Base-by-base conservation (phyloP, 371 early-diverging fungal species). In the Syncephalastrum racemosum region DNA sequence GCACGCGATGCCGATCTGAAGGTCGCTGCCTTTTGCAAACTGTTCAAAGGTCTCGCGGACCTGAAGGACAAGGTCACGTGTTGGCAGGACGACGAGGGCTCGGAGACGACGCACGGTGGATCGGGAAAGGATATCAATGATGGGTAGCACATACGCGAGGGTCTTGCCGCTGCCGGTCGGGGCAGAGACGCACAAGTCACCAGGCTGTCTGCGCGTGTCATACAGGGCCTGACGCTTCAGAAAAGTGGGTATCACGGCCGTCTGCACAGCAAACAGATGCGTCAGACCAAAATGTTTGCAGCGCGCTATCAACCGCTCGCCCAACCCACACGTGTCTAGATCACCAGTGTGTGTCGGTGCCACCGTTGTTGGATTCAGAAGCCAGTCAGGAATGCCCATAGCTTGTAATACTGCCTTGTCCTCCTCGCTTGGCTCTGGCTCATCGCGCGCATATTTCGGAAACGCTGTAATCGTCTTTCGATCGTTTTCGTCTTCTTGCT, bases 121-220 rank as follows among this genome's bases (percentile, higher is more conserved):
- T 50, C 81, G 74, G 14, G 82, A 79, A 27, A 98, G 77, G 36
- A 86, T 83, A 44, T 72, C 92, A 19, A 99, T 83, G 50, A 99
- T 92, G 2, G 99, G 99, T 8, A 99, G 71, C 0, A 95, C 91
- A 80, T 96, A 99, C 0, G 98, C 96, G 48, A 97, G 77, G 1
- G 99, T 99, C 75, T 99, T 99, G 39, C 99, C 99, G 54, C 90
- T 90, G 41, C 96, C 97, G 0, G 97, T 97, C 1, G 96, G 93
- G n/a, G 96, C 92, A 13, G 95, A 92, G 16, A 97, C 91, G 66
- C 93, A 94, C 24, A 97, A 67, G 67, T 95, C 96, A 10, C 87
- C 86, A 1, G 82, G 83, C 7, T 73, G 69, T 36, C 68, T 64
- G 20, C 79, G 72, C 23, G 77, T 78, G 62, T 82, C 78, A 31